phyloP scores from a whole-genome alignment of 2,329 filamentous ascomycete genomes.

The Clonostachys rhizophaga region DNA sequence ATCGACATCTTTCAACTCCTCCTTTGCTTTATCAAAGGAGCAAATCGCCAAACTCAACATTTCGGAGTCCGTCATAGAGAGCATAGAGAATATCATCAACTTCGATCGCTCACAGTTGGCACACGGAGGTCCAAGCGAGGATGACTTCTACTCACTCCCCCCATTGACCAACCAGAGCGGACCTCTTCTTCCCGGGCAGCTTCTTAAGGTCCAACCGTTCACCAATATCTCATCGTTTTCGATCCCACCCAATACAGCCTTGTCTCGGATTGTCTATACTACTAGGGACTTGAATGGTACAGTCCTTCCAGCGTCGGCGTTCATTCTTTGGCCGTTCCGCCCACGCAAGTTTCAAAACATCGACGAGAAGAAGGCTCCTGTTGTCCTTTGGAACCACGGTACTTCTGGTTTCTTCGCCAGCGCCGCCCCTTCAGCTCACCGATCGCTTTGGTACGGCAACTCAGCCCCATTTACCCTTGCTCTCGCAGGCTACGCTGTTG shows the following conservation, averaged over 20 bases:
- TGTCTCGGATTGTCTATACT: constrained; percentile 41
- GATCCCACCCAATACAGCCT: constrained; percentile 4
- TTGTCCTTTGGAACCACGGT: constrained; percentile 36
- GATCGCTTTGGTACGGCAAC: constrained; percentile 31
- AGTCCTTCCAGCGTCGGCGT: constrained; percentile 36
- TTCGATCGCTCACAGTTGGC: constrained; percentile 8
- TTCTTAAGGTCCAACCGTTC: constrained; percentile 8
- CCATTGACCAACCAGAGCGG: background rate
- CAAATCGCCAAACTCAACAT: constrained; percentile 6
- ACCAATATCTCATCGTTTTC: constrained; percentile 3
- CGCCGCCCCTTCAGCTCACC: constrained; percentile 29
- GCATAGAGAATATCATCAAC: constrained; percentile 1
- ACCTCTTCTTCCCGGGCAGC: constrained; percentile 3
- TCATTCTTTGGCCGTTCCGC: constrained; percentile 37
- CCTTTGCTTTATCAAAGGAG: constrained; percentile 2
- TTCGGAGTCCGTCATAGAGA: background rate
- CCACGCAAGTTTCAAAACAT: background rate
- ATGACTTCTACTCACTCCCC: constrained; percentile 9
- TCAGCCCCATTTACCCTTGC: constrained; percentile 27
- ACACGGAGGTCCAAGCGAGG: constrained; percentile 8
- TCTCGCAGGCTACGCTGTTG: constrained; percentile 32
- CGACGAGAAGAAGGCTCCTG: constrained; percentile 6
- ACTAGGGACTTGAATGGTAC: constrained; percentile 34
- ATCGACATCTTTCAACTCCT: constrained; percentile 7
- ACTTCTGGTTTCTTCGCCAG: constrained; percentile 31